Conservation (phyloP, 495 filamentous ascomycete genomes). For the Hypoxylon intermedium region DNA sequence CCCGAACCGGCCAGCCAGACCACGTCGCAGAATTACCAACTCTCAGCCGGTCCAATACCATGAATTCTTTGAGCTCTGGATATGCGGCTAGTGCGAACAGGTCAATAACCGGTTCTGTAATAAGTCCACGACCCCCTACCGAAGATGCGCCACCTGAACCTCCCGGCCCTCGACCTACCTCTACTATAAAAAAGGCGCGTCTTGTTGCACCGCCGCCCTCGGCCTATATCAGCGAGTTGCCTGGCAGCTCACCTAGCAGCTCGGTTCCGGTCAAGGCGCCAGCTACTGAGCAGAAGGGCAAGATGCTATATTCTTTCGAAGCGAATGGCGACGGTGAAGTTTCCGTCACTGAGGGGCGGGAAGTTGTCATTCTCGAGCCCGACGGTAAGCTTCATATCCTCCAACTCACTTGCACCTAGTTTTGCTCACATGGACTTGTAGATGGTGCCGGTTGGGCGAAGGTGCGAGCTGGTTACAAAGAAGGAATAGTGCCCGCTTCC, state of each 20-base stretch:
- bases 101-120: constrained; percentile 65
- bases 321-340: constrained; percentile 81
- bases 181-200: constrained; percentile 63
- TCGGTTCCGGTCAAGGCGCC: constrained; percentile 35
- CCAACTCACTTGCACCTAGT: neutral
- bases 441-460: constrained; percentile 92
- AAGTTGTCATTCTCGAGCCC: constrained; percentile 79
- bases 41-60: constrained; percentile 83
- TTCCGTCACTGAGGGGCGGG: constrained; percentile 75
- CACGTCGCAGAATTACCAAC: constrained; percentile 59
- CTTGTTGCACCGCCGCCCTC: constrained; percentile 87
- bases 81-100: constrained; percentile 81
- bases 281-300: constrained; percentile 70
- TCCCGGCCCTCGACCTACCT: constrained; percentile 39
- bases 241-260: constrained; percentile 56
- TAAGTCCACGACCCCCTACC: constrained; percentile 55
- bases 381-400: constrained; percentile 70
- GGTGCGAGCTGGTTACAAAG: constrained; percentile 69
- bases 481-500: constrained; percentile 85
- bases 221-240: constrained; percentile 73
- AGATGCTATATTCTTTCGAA: constrained; percentile 88
- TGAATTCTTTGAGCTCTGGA: constrained; percentile 90
- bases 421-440: constrained; percentile 44
- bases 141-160: constrained; percentile 53
- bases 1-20: constrained; percentile 43